Evolutionary conservation across 2,329 filamentous ascomycete genomes (phyloP), one percentile per base, ranked within the genome.

Genomic region (Monosporascus sp.): DNA sequence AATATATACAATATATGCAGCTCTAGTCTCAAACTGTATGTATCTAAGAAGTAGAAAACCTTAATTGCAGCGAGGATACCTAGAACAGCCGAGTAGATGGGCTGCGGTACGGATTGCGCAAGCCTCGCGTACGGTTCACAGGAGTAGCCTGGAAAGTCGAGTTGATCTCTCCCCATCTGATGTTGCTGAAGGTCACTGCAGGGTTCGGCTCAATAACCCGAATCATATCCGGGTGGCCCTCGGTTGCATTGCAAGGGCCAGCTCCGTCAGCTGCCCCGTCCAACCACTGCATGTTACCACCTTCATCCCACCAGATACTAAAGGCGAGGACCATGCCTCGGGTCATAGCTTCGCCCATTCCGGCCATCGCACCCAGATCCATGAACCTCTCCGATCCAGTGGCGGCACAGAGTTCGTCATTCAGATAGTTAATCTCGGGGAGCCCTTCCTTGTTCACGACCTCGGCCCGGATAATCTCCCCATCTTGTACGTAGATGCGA

Each of bases 131-230:
- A 7, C 49, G 24, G n/a, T 50, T 50, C 14, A 16, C 24, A 19
- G 49, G 37, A 26, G 49, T 35, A 11, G 58, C 56, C 22, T 52
- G 47, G 51, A 64, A 81, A 20, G 78, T 82, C 22, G 76, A 78
- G 55, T 72, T 74, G 53, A 82, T 74, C 58, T 80, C 76, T 9
- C 81, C 81, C 66, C 77, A 76, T 67, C 76, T 78, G 63, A 84
- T 75, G 68, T 82, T 81, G 57, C 74, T 78, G 66, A 77, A 84
- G 14, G 71, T 74, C 19, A 83, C 80, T 56, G 74, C 71, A 37
- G 80, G 72, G 56, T 73, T 68, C 2, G 80, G 69, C 56, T 74
- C 65, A 37, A 73, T 65, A 20, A 65, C 38, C 56, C 74, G 69
- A 52, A 85, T 75, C 26, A 72, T 70, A 7, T 60, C 54, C 2